These are phyloP conservation scores for Cadophora malorum DNA, from an alignment of 2,329 filamentous ascomycete genomes.

Conservation along the genomic window DNA sequence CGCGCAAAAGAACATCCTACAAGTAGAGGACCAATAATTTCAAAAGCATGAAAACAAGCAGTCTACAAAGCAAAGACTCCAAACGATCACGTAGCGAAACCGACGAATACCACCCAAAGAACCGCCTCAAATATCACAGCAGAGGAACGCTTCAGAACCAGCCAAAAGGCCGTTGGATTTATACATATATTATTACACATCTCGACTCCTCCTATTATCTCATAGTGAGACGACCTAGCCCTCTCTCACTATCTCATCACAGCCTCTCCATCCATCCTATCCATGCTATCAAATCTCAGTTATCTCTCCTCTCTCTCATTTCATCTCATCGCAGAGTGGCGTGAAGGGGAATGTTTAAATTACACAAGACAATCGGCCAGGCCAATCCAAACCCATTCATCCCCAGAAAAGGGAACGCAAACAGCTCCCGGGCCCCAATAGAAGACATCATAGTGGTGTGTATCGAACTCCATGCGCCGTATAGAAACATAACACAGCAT, in stretches of 20 bases:
- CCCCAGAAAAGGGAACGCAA: background rate
- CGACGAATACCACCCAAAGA: no score
- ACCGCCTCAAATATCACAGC: background rate
- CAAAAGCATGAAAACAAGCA: no score
- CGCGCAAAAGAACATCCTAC: no score
- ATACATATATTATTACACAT: constrained; percentile 13
- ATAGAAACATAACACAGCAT: constrained; percentile 3
- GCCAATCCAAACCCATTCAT: background rate
- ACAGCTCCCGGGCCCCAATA: background rate
- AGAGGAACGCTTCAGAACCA: background rate
- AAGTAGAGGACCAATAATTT: no score
- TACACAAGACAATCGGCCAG: constrained; percentile 3
- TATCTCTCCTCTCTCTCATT: background rate
- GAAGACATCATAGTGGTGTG: no score
- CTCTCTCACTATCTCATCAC: background rate
- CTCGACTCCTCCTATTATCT: background rate
- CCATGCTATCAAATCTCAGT: no score
- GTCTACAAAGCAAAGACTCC: no score
- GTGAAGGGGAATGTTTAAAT: constrained; percentile 14
- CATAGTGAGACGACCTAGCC: background rate
- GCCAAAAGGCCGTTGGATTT: background rate
- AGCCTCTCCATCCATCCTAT: background rate
- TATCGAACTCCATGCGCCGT: constrained; percentile 17
- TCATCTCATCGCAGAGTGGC: constrained; percentile 20
- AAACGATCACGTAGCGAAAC: no score